Conservation (phyloP, 768 basidiomycete species). For the Russula sp. region DNA sequence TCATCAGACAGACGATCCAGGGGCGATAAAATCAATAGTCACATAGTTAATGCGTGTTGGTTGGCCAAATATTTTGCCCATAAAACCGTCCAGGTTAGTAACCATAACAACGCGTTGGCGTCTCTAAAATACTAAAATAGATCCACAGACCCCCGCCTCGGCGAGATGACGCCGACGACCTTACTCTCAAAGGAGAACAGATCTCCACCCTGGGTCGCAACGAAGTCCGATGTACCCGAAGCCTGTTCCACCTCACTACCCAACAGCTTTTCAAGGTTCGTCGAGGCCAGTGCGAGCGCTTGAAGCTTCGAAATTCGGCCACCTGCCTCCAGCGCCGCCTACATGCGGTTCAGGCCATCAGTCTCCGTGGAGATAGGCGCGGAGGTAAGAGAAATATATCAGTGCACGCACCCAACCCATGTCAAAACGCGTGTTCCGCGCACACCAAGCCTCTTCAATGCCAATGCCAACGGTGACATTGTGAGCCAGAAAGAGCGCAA, state of each 20-base stretch:
- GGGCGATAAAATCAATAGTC: background rate
- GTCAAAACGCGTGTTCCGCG: conserved; percentile 74
- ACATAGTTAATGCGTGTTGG: background rate
- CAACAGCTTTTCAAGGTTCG: conserved; percentile 42
- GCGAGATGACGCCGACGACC: conserved; percentile 31
- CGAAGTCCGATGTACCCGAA: conserved; percentile 24
- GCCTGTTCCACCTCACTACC: conserved; percentile 26
- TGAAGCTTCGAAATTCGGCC: conserved; percentile 31
- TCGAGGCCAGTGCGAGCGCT: conserved; percentile 46
- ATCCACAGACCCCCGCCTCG: conserved; percentile 26
- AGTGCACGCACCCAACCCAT: conserved; percentile 62
- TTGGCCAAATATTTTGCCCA: conserved; percentile 1
- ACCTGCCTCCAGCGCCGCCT: conserved; percentile 24
- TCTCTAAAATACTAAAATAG: conserved; percentile 29
- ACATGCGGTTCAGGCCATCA: background rate
- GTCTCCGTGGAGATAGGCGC: background rate
- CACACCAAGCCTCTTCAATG: conserved; percentile 57
- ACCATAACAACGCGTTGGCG: background rate
- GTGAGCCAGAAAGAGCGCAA: conserved; percentile 54
- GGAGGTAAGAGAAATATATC: conserved; percentile 9
- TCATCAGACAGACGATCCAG: too few relatives aligned
- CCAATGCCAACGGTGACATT: conserved; percentile 71
- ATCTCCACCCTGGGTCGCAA: conserved; percentile 31
- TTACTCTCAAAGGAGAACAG: conserved; percentile 32
- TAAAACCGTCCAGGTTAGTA: background rate